These are phyloP conservation scores for Carnegiea gigantea DNA, from an alignment of 179 eudicot species.

Conservation along the genomic window DNA sequence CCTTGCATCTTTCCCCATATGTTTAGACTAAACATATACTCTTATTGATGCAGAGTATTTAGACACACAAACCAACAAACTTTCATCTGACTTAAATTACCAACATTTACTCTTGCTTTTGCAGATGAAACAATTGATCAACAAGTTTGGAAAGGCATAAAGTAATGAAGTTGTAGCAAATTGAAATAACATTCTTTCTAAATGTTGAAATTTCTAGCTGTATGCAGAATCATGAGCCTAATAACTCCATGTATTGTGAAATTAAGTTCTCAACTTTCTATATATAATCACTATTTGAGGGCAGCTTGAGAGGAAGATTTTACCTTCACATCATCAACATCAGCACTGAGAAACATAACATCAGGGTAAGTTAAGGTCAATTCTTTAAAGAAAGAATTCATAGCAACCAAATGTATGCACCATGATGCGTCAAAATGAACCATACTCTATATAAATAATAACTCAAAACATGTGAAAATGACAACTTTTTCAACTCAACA, in stretches of 20 bases:
- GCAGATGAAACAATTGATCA: background rate
- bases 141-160: background rate
- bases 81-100: too few species aligned
- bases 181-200: too few species aligned
- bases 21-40: background rate
- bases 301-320: background rate
- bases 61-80: too few species aligned
- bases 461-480: background rate
- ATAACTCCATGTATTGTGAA: too few species aligned
- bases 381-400: constrained; percentile 52
- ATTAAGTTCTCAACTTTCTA: background rate
- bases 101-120: background rate
- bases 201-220: background rate
- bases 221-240: background rate
- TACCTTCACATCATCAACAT: constrained; percentile 65
- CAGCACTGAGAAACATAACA: constrained; percentile 43
- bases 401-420: constrained; percentile 66
- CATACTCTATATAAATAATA: constrained; percentile 36
- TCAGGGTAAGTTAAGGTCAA: constrained; percentile 42
- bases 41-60: background rate
- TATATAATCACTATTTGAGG: background rate
- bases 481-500: background rate
- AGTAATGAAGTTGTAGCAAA: background rate
- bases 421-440: constrained; percentile 67
- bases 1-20: background rate